phyloP scores from a whole-genome alignment of 2,329 filamentous ascomycete genomes.

The Diplodia corticola region DNA sequence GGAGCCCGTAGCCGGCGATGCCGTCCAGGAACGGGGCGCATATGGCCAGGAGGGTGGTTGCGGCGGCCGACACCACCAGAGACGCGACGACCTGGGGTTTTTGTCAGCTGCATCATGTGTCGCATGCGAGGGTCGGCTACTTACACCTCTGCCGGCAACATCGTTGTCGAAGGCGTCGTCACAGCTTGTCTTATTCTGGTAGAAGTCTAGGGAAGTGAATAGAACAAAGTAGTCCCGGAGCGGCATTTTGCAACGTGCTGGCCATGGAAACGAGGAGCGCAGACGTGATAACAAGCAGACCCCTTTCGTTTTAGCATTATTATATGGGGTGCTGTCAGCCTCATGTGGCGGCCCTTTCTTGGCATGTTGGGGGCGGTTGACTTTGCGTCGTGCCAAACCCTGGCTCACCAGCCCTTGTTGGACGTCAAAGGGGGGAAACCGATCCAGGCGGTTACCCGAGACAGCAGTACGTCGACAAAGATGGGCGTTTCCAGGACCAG shows the following conservation, averaged over 20 bases:
- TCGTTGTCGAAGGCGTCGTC: not conserved
- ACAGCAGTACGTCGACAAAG: not conserved
- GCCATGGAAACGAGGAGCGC: not conserved
- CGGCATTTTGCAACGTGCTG: not conserved
- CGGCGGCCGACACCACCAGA: conserved; percentile 33
- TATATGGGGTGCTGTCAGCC: not conserved
- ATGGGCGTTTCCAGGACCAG: not conserved
- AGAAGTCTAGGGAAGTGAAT: not conserved
- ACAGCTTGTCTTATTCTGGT: not conserved
- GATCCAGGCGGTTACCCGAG: not conserved
- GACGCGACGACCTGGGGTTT: conserved; percentile 33
- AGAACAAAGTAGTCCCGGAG: not conserved
- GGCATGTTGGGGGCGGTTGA: not conserved
- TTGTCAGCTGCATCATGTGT: not conserved
- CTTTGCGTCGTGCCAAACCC: not conserved
- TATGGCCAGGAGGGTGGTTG: conserved; percentile 33
- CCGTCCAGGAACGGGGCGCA: conserved; percentile 38
- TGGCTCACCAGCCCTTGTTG: no score
- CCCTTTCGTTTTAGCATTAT: not conserved
- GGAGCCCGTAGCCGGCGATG: conserved; percentile 27
- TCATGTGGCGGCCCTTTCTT: not conserved
- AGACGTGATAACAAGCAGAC: not conserved
- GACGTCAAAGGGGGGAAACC: not conserved
- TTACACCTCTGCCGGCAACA: not conserved
- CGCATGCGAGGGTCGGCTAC: not conserved